Evolutionary conservation across 1,284 basidiomycete species (phyloP), one percentile per base, ranked within the genome.

Genomic region (Cutaneotrichosporon sp.): DNA sequence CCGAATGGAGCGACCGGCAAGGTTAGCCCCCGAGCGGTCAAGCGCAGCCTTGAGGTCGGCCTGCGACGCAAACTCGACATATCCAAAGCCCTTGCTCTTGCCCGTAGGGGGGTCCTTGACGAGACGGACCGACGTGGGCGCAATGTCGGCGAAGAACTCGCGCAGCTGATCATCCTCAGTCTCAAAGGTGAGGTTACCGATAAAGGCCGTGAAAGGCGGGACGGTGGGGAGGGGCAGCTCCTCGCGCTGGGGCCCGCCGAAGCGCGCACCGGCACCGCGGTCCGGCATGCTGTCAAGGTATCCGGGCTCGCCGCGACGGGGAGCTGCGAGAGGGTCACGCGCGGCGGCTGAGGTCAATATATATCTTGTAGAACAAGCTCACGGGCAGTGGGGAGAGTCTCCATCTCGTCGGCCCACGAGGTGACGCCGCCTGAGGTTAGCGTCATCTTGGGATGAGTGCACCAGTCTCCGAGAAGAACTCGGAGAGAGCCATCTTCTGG

Each of bases 61-160:
- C 64, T 92, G 78, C 60, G 89, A 88, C 46, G 84, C 85, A 75
- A 98, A 99, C 78, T 99, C 96, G 69, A 98, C 88, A 77, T 99
- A 99, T 38, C 96, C 97, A 81, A 97, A 99, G 1, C 97, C 97
- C 81, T 97, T 98, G 38, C 93, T 90, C 79, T 93, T 93, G 61
- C 95, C 93, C 58, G 90, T 89, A 5, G 14, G 14, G 63, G 88
- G 86, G 73, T 95, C 94, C 73, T 86, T 90, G 78, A 99, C 95
- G 69, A 99, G 90, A 83, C 97, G 94, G 69, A 94, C 87, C 30
- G 89, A 89, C 77, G 90, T 90, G 67, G 88, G 85, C 88, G 91
- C 71, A 10, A 80, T 77, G 58, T 72, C 72, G 40, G 56, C 60
- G 70, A 97, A 97, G 81, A 94, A 97, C 36, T 84, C 84, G 64